phyloP scores from a whole-genome alignment of 2,329 filamentous ascomycete genomes.

The Penicillium sp. region DNA sequence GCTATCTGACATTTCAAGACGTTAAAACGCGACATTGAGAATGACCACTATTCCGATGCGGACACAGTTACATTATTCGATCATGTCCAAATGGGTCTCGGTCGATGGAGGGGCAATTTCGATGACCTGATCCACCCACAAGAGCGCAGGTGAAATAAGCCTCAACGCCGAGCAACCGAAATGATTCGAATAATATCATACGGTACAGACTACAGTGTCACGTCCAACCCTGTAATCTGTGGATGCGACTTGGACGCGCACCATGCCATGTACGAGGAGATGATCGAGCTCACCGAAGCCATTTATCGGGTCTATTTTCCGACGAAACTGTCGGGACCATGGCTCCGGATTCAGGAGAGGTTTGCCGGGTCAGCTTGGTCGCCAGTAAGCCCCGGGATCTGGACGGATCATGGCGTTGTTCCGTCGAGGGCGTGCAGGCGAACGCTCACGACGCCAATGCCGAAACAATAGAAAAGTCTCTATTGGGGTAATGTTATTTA shows the following conservation, averaged over 20 bases:
- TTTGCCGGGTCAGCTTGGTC: too few relatives aligned
- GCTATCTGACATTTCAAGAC: not conserved
- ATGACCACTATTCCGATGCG: not conserved
- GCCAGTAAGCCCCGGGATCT: too few relatives aligned
- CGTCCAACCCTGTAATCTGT: constrained; percentile 4
- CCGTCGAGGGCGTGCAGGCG: too few relatives aligned
- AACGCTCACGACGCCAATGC: too few relatives aligned
- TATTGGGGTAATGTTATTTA: too few relatives aligned
- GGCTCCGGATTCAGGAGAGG: too few relatives aligned
- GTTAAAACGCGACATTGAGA: not conserved
- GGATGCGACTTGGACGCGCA: constrained; percentile 18
- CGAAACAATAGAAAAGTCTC: too few relatives aligned
- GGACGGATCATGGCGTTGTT: too few relatives aligned
- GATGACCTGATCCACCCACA: constrained; percentile 8
- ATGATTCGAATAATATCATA: constrained; percentile 12
- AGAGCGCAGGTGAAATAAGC: constrained; percentile 2
- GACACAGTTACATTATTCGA: not conserved
- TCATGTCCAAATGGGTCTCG: not conserved
- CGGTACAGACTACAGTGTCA: constrained; percentile 4
- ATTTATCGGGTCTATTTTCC: too few relatives aligned
- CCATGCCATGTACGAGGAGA: constrained; percentile 8
- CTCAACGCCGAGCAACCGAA: constrained; percentile 8
- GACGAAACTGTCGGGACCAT: too few relatives aligned
- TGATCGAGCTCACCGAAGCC: constrained; percentile 6
- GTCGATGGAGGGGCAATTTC: constrained; percentile 10